Evolutionary conservation across 2,329 filamentous ascomycete genomes (phyloP).

Genomic region (Aspergillus pseudonomiae): DNA sequence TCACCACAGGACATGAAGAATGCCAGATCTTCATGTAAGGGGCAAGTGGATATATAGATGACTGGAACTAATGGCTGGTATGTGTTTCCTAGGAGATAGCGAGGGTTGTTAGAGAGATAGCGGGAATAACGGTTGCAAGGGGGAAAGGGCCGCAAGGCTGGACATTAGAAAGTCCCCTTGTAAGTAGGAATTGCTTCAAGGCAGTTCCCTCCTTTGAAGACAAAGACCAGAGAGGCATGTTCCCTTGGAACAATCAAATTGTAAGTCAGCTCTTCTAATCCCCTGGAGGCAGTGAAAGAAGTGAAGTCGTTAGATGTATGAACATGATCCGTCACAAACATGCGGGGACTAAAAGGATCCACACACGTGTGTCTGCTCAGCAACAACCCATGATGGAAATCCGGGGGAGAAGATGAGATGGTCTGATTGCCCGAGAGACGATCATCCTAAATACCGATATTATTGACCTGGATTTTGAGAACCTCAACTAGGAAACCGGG

Average conservation of each 20-base stretch:
- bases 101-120: neutral
- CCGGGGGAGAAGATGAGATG: neutral
- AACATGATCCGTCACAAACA: neutral
- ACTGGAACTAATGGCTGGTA: neutral
- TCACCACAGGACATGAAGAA: neutral
- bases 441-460: neutral
- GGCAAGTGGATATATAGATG: neutral
- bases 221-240: neutral
- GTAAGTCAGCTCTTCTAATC: neutral
- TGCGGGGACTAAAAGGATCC: neutral
- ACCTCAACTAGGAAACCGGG: neutral
- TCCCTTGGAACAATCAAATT: neutral
- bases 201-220: neutral
- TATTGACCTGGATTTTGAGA: neutral
- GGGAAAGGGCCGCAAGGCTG: neutral
- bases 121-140: neutral
- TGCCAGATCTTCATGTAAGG: neutral
- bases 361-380: neutral
- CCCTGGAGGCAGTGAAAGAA: neutral
- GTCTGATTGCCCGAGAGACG: neutral
- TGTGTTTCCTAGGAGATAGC: constrained; percentile 5
- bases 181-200: neutral
- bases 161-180: neutral
- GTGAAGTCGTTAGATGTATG: neutral
- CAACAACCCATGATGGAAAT: neutral